Evolutionary conservation across 176 grass and related monocot species (phyloP).

Genomic region (Dendrocalamus sinicus): DNA sequence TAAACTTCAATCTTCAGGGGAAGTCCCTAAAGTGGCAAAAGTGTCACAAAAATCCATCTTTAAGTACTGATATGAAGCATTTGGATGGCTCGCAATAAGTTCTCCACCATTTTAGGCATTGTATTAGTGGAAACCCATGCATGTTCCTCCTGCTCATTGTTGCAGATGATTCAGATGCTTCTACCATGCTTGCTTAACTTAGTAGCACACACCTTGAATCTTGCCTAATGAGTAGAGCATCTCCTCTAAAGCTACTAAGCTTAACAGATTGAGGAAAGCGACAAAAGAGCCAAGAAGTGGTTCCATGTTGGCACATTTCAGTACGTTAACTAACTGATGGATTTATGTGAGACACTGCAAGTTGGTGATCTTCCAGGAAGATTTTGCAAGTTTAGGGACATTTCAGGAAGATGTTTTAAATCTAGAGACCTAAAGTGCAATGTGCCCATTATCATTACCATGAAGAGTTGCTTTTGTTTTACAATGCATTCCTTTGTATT

Average conservation of each 20-base stretch:
- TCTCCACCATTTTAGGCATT: not conserved
- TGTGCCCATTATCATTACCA: not conserved
- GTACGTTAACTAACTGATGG: not conserved
- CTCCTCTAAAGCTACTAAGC: not conserved
- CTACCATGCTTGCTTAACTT: not conserved
- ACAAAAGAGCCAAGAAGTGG: not conserved
- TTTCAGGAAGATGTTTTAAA: not conserved
- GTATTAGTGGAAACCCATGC: not conserved
- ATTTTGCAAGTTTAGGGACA: not conserved
- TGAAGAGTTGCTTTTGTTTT: not conserved
- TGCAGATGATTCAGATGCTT: not conserved
- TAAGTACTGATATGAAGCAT: conserved; percentile 21
- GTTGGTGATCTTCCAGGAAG: not conserved
- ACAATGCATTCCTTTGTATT: conserved; percentile 29
- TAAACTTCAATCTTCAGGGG: not conserved
- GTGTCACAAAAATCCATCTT: not conserved
- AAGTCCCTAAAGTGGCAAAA: not conserved
- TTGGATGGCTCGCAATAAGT: not conserved
- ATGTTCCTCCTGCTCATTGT: not conserved
- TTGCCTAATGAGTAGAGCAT: conserved; percentile 9
- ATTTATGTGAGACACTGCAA: not conserved
- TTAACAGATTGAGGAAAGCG: not conserved
- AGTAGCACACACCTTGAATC: not conserved
- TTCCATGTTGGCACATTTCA: conserved; percentile 1
- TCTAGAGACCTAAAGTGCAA: conserved; percentile 19